Percentiles rank a stretch among this genome's conserved stretches.
These are phyloP conservation scores for Kwoniella mangroviensis DNA, from an alignment of 768 basidiomycete genomes.

Conservation along the genomic window DNA sequence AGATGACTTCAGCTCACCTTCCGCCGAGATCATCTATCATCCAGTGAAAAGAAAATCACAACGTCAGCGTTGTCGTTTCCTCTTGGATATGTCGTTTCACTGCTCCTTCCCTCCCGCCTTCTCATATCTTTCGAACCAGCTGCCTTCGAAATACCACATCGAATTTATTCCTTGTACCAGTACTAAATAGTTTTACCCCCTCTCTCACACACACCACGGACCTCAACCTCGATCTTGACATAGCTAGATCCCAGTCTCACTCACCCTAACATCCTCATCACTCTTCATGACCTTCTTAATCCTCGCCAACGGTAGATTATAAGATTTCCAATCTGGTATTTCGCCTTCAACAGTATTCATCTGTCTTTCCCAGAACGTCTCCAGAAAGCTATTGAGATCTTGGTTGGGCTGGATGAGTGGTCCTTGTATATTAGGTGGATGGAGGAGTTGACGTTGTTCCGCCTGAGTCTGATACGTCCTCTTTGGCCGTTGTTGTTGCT, in stretches of 20 bases:
- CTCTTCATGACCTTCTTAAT: slow-evolving; percentile 99
- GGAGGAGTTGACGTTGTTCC: slow-evolving; percentile 5
- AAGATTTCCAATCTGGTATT: slow-evolving; percentile 67
- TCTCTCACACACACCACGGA: no score
- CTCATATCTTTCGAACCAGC: no score
- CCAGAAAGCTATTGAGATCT: slow-evolving; percentile 81
- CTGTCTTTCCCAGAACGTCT: slow-evolving; percentile 88
- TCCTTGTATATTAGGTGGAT: slow-evolving; percentile 20
- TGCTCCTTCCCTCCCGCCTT: no score
- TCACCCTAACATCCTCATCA: slow-evolving; percentile 77
- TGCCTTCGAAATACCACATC: no score
- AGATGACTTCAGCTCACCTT: slow-evolving; percentile 64
- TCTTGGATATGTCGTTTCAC: not conserved
- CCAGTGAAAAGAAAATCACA: not conserved
- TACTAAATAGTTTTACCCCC: not conserved
- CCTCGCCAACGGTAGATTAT: slow-evolving; percentile 82
- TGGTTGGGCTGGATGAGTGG: slow-evolving; percentile 83
- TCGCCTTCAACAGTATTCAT: slow-evolving; percentile 85
- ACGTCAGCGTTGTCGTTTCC: slow-evolving; percentile 13
- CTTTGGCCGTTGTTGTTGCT: not conserved
- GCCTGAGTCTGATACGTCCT: slow-evolving; percentile 6
- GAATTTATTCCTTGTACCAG: no score
- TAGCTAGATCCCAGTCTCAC: slow-evolving; percentile 39
- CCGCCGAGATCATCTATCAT: slow-evolving; percentile 92
- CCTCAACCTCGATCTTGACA: not conserved